Conservation (phyloP, 108 stramenopile genomes). For the Nitzschia sp. region DNA sequence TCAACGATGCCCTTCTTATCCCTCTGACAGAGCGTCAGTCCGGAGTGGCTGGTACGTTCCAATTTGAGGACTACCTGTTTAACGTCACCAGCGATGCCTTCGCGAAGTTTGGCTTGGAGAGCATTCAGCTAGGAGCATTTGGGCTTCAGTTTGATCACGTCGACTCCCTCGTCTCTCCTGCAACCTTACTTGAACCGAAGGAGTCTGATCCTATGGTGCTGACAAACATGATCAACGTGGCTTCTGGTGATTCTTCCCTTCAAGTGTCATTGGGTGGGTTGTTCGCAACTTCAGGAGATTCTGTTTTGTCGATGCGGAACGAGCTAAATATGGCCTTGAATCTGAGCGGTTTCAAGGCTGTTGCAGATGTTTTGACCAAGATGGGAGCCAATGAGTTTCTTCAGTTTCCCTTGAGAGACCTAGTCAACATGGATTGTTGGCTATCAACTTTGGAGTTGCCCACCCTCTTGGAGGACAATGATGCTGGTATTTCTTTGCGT, state of each 20-base stretch:
- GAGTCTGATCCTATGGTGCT: neutral
- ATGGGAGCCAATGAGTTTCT: slow-evolving; percentile 43
- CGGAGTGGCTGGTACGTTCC: slow-evolving; percentile 47
- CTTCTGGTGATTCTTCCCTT: slow-evolving; percentile 19
- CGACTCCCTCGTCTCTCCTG: slow-evolving; percentile 42
- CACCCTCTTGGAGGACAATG: slow-evolving; percentile 10
- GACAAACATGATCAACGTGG: slow-evolving; percentile 6
- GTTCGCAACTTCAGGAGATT: slow-evolving; percentile 44
- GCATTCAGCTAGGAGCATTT: slow-evolving; percentile 35
- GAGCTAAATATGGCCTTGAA: slow-evolving; percentile 20
- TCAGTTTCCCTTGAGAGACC: slow-evolving; percentile 59
- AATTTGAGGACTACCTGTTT: slow-evolving; percentile 17
- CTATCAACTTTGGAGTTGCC: slow-evolving; percentile 52
- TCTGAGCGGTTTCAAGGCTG: slow-evolving; percentile 7
- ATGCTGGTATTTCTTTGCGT: slow-evolving; percentile 38
- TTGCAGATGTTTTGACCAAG: slow-evolving; percentile 43
- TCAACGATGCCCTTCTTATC: slow-evolving; percentile 59
- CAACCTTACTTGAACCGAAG: slow-evolving; percentile 2
- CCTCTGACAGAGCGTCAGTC: slow-evolving; percentile 60
- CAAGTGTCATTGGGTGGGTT: slow-evolving; percentile 41
- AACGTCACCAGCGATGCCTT: slow-evolving; percentile 13
- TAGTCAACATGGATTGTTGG: slow-evolving; percentile 63
- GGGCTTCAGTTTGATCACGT: slow-evolving; percentile 44
- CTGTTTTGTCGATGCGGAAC: slow-evolving; percentile 47
- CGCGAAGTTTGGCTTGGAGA: slow-evolving; percentile 2